Conservation (phyloP, 2,329 filamentous ascomycete species). For the Neonectria sp. region DNA sequence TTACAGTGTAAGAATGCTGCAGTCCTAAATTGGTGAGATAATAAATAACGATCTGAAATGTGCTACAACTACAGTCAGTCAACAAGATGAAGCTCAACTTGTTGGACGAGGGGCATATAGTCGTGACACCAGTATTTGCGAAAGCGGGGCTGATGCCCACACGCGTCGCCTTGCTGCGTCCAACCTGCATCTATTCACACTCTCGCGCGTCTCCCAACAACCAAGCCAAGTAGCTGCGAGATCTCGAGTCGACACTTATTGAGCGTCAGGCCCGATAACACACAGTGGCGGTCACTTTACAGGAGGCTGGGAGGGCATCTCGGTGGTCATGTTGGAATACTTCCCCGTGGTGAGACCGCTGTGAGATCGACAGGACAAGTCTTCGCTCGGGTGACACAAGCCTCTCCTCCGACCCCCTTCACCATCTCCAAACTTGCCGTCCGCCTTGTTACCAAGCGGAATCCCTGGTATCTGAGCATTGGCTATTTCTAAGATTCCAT, state of each 20-base stretch:
- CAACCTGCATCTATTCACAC: background rate
- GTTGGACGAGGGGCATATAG: background rate
- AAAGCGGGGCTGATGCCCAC: background rate
- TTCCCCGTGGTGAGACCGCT: background rate
- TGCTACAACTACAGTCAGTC: background rate
- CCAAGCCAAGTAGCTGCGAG: background rate
- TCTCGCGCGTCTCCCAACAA: background rate
- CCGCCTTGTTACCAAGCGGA: background rate
- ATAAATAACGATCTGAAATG: background rate
- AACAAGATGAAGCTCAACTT: background rate
- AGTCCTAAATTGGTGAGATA: background rate
- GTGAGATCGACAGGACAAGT: background rate
- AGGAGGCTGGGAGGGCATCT: background rate
- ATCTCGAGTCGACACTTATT: background rate
- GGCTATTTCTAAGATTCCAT: background rate
- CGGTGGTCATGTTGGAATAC: background rate
- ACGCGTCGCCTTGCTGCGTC: background rate
- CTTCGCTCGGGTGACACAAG: constrained; percentile 9
- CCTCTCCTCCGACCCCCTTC: background rate
- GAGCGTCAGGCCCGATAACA: no score
- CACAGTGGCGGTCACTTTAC: background rate
- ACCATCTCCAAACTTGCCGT: background rate
- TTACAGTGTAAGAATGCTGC: background rate
- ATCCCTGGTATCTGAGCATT: background rate
- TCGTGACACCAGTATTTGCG: background rate